phyloP scores from a whole-genome alignment of 192 early-diverging fungal genomes.

The Borealophlyctis nickersoniae region DNA sequence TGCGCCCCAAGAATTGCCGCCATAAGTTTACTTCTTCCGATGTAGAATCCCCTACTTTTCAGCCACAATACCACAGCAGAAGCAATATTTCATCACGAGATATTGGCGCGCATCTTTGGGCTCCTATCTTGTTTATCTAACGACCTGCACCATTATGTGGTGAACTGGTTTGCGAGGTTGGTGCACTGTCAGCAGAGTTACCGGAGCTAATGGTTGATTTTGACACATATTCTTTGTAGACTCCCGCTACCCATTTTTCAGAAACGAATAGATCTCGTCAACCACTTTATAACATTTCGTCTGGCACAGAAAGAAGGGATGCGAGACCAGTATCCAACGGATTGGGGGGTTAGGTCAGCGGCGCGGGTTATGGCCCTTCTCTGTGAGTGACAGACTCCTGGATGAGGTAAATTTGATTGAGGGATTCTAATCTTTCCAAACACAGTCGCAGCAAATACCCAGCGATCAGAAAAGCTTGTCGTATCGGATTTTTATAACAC shows the following conservation, averaged over 20 bases:
- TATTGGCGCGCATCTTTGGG: constrained; percentile 77
- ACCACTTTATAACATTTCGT: constrained; percentile 80
- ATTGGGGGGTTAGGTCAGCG: constrained; percentile 81
- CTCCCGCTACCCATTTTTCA: constrained; percentile 59
- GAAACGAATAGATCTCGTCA: constrained; percentile 73
- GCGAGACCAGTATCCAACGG: constrained; percentile 66
- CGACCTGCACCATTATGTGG: constrained; percentile 81
- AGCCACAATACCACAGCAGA: constrained; percentile 76
- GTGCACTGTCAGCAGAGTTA: not conserved
- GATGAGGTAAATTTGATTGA: too few relatives aligned
- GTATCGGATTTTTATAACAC: constrained; percentile 85
- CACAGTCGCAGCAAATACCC: constrained; percentile 72
- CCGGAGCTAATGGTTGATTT: not conserved
- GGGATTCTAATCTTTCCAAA: too few relatives aligned
- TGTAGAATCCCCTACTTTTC: constrained; percentile 74
- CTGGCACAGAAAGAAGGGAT: constrained; percentile 61
- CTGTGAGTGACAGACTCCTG: constrained; percentile 55
- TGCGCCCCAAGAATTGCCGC: not conserved
- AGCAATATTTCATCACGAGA: constrained; percentile 78
- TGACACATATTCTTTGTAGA: constrained; percentile 30
- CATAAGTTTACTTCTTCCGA: not conserved
- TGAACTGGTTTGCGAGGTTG: constrained; percentile 77
- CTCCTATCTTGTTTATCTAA: constrained; percentile 78
- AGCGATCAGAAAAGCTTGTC: constrained; percentile 53
- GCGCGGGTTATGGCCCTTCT: constrained; percentile 87